These are phyloP conservation scores for Phaeosphaeriaceae sp. DNA, from an alignment of 2,329 filamentous ascomycete genomes.

Conservation along the genomic window DNA sequence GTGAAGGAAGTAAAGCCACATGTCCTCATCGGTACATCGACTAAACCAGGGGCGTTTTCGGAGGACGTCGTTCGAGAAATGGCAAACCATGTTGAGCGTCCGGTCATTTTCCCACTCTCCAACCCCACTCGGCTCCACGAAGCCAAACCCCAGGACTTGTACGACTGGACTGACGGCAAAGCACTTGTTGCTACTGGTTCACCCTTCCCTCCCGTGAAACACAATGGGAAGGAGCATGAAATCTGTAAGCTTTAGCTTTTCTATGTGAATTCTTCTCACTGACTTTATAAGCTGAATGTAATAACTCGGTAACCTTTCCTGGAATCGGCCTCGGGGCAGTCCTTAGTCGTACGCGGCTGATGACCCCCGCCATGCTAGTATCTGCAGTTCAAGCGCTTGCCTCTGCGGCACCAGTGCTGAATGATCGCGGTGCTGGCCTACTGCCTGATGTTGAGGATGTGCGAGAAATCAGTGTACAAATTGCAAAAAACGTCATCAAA, in stretches of 20 bases:
- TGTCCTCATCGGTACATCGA: constrained; percentile 84
- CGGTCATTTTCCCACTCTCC: constrained; percentile 87
- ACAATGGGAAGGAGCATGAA: constrained; percentile 60
- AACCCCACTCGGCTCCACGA: constrained; percentile 88
- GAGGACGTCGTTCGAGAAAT: constrained; percentile 76
- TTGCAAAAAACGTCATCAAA: constrained; percentile 77
- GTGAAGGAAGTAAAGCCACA: constrained; percentile 77
- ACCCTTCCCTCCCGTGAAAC: constrained; percentile 77
- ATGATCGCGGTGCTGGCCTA: constrained; percentile 67
- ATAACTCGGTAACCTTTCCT: constrained; percentile 85
- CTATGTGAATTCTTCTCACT: constrained; percentile 1
- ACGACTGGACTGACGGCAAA: constrained; percentile 77
- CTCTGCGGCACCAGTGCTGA: constrained; percentile 71
- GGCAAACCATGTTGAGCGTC: constrained; percentile 72
- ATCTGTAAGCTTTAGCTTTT: constrained; percentile 54
- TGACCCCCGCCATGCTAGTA: constrained; percentile 82
- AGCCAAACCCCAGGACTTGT: constrained; percentile 76
- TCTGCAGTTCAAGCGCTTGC: constrained; percentile 78
- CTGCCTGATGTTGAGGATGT: constrained; percentile 79
- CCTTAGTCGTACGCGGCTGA: constrained; percentile 68
- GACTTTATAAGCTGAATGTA: constrained; percentile 73
- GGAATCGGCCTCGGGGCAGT: constrained; percentile 84
- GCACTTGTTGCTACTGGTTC: constrained; percentile 83
- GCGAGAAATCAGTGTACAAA: constrained; percentile 75
- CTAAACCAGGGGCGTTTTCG: constrained; percentile 76